These are phyloP conservation scores for Cicer yamashitae DNA, from an alignment of 306 rosid species.

Conservation along the genomic window DNA sequence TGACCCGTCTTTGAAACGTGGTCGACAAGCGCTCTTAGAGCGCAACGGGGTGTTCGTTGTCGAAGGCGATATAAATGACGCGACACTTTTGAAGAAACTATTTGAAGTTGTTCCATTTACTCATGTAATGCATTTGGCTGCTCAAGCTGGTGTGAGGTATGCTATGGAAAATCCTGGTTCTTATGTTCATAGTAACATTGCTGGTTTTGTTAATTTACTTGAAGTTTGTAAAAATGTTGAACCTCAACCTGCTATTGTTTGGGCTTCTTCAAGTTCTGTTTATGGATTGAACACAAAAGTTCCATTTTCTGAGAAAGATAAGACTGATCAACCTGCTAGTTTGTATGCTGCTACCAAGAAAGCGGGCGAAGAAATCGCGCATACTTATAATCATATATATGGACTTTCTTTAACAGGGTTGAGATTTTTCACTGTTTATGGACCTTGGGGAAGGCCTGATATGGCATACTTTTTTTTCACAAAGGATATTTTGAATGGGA, in stretches of 20 bases:
- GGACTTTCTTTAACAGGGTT: conserved; percentile 31
- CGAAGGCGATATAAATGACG: conserved; percentile 27
- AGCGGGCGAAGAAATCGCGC: conserved; percentile 31
- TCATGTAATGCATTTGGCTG: conserved; percentile 31
- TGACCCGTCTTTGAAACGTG: conserved; percentile 2
- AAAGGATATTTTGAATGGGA: conserved; percentile 10
- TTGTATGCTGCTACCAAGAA: conserved; percentile 29
- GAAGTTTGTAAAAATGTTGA: conserved; percentile 17
- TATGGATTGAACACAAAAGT: conserved; percentile 29
- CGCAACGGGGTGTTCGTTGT: conserved; percentile 1
- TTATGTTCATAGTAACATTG: conserved; percentile 32
- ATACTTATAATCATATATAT: conserved; percentile 29
- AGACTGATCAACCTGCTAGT: conserved; percentile 33
- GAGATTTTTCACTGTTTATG: conserved; percentile 35
- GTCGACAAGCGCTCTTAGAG: conserved; percentile 3
- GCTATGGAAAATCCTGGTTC: conserved; percentile 34
- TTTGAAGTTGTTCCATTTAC: conserved; percentile 14
- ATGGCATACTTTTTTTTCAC: conserved; percentile 36
- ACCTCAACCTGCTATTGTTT: conserved; percentile 21
- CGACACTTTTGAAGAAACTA: background rate
- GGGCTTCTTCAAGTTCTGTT: conserved; percentile 33
- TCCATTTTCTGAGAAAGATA: conserved; percentile 22
- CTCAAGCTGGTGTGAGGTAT: conserved; percentile 37
- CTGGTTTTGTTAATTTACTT: conserved; percentile 25
- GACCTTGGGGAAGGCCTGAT: conserved; percentile 36